These are phyloP conservation scores for Spathaspora boniae DNA, from an alignment of 805 yeast species.

Conservation along the genomic window DNA sequence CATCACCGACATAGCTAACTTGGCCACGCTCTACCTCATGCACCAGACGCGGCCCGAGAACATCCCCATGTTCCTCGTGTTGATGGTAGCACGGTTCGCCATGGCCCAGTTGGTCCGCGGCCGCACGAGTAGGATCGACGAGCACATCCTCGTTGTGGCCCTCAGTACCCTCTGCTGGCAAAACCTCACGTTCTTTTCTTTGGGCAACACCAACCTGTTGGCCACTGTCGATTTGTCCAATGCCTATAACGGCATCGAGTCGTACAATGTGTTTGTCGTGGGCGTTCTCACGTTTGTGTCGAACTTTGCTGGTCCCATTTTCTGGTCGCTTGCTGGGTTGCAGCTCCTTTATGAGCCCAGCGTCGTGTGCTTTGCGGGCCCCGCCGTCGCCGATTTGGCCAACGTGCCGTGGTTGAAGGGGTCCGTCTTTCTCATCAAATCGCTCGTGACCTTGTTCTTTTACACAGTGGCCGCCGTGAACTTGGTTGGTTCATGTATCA, in stretches of 20 bases:
- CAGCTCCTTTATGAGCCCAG: constrained; percentile 36
- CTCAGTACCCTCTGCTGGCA: constrained; percentile 54
- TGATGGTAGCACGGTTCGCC: constrained; percentile 23
- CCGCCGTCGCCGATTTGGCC: constrained; percentile 12
- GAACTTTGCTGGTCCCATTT: constrained; percentile 85
- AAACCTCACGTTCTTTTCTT: constrained; percentile 75
- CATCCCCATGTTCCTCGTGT: constrained; percentile 51
- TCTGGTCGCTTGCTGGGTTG: constrained; percentile 60
- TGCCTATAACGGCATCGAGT: constrained; percentile 83
- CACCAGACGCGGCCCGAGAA: constrained; percentile 54
- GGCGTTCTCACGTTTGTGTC: constrained; percentile 76
- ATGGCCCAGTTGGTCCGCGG: constrained; percentile 14
- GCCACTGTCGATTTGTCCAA: constrained; percentile 89
- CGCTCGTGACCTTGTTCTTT: constrained; percentile 44
- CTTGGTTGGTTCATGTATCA: constrained; percentile 65
- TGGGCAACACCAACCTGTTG: constrained; percentile 89
- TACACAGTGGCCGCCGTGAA: constrained; percentile 58
- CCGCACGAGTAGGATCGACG: constrained; percentile 14
- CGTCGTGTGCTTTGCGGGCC: constrained; percentile 13
- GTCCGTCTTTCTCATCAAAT: constrained; percentile 32
- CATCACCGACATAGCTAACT: constrained; percentile 31
- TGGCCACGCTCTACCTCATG: constrained; percentile 42
- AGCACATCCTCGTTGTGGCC: constrained; percentile 21
- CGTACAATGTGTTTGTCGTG: constrained; percentile 66
- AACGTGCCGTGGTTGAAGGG: constrained; percentile 24